Conservation (phyloP, 2,329 filamentous ascomycete genomes). For the Colletotrichum gloeosporioides region DNA sequence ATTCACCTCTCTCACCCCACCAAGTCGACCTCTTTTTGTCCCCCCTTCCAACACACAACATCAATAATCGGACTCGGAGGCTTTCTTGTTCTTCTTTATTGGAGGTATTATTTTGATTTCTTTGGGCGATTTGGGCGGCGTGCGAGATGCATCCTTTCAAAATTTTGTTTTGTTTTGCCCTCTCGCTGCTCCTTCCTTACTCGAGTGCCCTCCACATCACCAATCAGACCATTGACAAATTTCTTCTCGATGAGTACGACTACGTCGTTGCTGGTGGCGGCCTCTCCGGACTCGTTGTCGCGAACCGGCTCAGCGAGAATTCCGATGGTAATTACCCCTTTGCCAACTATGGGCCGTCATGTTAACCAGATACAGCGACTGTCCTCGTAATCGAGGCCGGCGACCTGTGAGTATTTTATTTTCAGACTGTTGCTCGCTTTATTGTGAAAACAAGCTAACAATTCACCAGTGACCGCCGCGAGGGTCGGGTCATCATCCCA, state of each 20-base stretch:
- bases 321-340: conserved; percentile 16
- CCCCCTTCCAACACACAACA: not conserved
- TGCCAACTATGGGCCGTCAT: not conserved
- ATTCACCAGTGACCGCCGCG: conserved; percentile 12
- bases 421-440: no score
- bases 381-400: conserved; percentile 25
- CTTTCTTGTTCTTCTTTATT: not conserved
- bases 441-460: not conserved
- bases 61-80: not conserved
- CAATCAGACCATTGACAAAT: conserved; percentile 2
- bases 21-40: not conserved
- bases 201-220: conserved; percentile 9
- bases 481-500: conserved; percentile 21
- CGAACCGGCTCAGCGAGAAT: conserved; percentile 47
- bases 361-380: conserved; percentile 7
- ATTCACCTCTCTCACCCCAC: not conserved
- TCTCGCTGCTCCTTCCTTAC: not conserved
- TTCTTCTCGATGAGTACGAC: conserved; percentile 30
- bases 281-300: conserved; percentile 48
- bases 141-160: not conserved
- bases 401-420: conserved; percentile 12
- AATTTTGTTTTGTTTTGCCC: not conserved
- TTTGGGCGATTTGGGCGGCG: not conserved
- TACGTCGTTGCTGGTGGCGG: conserved; percentile 52
- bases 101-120: not conserved